Evolutionary conservation across 2,329 filamentous ascomycete species (phyloP), one percentile per base, ranked within the genome.

Genomic region (Pezicula carpinea): DNA sequence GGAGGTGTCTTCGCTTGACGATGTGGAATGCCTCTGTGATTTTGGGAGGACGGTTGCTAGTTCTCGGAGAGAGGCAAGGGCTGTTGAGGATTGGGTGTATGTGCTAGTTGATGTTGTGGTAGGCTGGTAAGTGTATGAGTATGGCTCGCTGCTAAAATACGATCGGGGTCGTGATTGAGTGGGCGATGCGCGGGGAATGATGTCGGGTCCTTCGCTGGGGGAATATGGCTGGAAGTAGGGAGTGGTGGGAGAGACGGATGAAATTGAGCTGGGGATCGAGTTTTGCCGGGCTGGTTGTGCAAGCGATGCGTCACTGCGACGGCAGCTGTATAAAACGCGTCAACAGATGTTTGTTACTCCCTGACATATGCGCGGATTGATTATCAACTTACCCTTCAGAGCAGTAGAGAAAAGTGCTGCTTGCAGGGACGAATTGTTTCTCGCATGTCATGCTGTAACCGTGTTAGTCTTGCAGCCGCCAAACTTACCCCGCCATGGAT

Each of bases 151-250:
- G 39, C 50, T 54, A 78, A 77, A 54, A 76, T 79, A 77, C 68
- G 63, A 79, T 68, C 61, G 72, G 74, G 43, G 78, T 75, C 67
- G 75, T 36, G 79, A 78, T 49, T 79, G 73, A 14, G 80, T 83
- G 11, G 80, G 80, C 10, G 79, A 81, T 31, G 80, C 79, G 50
- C 79, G 77, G 42, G 80, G 80, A 53, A 84, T 74, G 55, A 83
- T 83, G 62, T 83, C 80, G 57, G 73, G 77, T 58, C 82, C 78
- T 43, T 72, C 67, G 49, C 72, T 66, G 38, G 66, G 70, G 6
- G 67, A 45, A 22, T 45, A 23, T 52, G 69, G 69, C 21, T 75
- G 68, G 50, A 73, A 68, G 54, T 65, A 68, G 47, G 56, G 59
- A 63, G 47, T 59, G 60, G 61, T 66, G 60, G 59, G 61, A 63